Base-by-base conservation (phyloP, 768 basidiomycete species). In the Scleroderma citrinum region DNA sequence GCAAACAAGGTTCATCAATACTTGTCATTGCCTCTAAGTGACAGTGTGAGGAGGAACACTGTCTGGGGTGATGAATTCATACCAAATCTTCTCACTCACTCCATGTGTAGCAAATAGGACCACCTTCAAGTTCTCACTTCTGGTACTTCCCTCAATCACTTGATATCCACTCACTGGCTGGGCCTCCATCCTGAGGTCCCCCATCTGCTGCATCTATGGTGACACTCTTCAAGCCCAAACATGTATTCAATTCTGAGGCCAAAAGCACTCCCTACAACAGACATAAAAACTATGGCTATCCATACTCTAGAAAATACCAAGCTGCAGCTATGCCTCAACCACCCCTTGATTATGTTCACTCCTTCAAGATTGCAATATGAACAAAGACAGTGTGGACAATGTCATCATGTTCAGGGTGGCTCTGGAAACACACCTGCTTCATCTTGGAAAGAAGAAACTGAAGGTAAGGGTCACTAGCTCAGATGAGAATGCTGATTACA, bases 241-340 rank as follows among this genome's bases (percentile, higher is more conserved):
- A 20, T 6, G 37, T 34, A 10, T 53, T 60, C 19, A 61, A 60
- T 31, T 56, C 54, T 8, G 23, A 30, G 10, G 76, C 80, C 3
- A 75, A 83, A 62, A 85, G 82, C 59, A 85, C 84, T 0, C 83
- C 83, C 1, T 77, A 79, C 56, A 78, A 78, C 52, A 50, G 66
- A 68, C 41, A 62, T 63, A 57, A 59, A 60, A 51, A 13, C 13
- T 32, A 13, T 13, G 31, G 48, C 42, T 37, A 58, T 40, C 46
- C 52, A 43, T 47, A 51, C 32, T 17, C 42, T 13, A 41, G 46
- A 48, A 52, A 59, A 48, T 54, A 52, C 47, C 49, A 62, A 54
- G 52, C 56, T 43, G 44, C 39, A 48, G 36, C 59, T 49, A 47
- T 52, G 54, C 16, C 52, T 57, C 63, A 53, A 46, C 54, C 42